A percentile compares a stretch with the other conserved stretches of the same genome.
Conservation (phyloP, 2,329 filamentous ascomycete genomes). For the Colletotrichum destructivum region DNA sequence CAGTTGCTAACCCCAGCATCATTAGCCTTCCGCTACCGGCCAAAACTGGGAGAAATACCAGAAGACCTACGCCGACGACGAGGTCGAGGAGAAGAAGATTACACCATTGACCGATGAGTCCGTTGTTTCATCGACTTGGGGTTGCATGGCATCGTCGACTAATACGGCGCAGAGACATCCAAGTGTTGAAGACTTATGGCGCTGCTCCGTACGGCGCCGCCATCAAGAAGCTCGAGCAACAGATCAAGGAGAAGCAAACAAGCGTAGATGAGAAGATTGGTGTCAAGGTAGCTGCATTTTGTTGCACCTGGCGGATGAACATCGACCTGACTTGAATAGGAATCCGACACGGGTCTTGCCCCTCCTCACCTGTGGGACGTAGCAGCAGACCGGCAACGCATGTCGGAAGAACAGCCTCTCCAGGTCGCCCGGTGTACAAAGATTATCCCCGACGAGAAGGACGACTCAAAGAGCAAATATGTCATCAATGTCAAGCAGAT, state of each 20-base stretch:
- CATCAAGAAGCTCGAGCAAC: conserved; percentile 97
- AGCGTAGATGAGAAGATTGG: conserved; percentile 99
- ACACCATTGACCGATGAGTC: conserved; percentile 97
- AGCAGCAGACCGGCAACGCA: conserved; percentile 96
- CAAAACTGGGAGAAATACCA: conserved; percentile 98
- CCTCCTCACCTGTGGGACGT: conserved; percentile 99
- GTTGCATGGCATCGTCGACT: conserved; percentile 25
- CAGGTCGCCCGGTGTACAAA: conserved; percentile 99
- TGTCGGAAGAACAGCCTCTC: conserved; percentile 97
- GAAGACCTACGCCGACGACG: conserved; percentile 97
- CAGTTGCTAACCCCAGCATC: conserved; percentile 56
- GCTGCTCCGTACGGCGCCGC: conserved; percentile 94
- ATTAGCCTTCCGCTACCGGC: conserved; percentile 96
- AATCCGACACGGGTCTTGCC: conserved; percentile 98
- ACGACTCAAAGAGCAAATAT: conserved; percentile 99
- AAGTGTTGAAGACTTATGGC: conserved; percentile 99
- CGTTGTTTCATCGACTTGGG: conserved; percentile 56
- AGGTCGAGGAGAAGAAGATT: conserved; percentile 99
- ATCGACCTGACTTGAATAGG: conserved; percentile 63
- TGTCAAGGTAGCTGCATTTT: conserved; percentile 71
- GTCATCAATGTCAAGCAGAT: conserved; percentile 99
- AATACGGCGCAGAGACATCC: conserved; percentile 83
- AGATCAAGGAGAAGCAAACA: conserved; percentile 99
- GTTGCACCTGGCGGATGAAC: neutral
- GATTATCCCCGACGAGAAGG: conserved; percentile 97